These are phyloP conservation scores for Xylaria curta DNA, from an alignment of 495 filamentous ascomycete species.

Conservation along the genomic window DNA sequence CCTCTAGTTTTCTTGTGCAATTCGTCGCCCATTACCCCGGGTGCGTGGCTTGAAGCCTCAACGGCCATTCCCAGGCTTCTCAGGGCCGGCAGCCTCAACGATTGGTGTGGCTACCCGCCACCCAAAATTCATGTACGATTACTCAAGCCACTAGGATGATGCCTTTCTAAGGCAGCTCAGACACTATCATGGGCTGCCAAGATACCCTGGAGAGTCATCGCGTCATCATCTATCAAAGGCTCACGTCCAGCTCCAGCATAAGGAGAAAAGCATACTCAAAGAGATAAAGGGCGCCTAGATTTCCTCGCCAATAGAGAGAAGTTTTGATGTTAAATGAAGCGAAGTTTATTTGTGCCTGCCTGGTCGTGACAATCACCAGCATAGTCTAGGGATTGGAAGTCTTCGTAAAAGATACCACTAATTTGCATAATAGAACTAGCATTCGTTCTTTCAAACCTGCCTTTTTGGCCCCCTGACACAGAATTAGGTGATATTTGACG, in stretches of 20 bases:
- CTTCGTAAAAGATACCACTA: slow-evolving; percentile 9
- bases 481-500: background rate
- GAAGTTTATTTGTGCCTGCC: background rate
- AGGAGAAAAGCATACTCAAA: slow-evolving; percentile 17
- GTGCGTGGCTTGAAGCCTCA: slow-evolving; percentile 32
- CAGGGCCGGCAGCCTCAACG: slow-evolving; percentile 1
- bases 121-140: slow-evolving; percentile 33
- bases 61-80: slow-evolving; percentile 14
- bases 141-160: slow-evolving; percentile 36
- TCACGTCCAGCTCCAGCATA: slow-evolving; percentile 4
- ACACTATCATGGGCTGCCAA: slow-evolving; percentile 21
- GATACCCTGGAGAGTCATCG: slow-evolving; percentile 23
- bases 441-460: background rate
- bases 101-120: slow-evolving; percentile 19
- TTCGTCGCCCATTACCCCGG: slow-evolving; percentile 28
- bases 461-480: background rate
- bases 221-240: slow-evolving; percentile 16
- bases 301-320: slow-evolving; percentile 28
- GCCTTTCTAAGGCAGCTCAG: slow-evolving; percentile 21
- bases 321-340: slow-evolving; percentile 26
- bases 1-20: slow-evolving; percentile 63
- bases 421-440: slow-evolving; percentile 16
- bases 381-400: background rate
- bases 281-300: slow-evolving; percentile 28
- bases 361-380: slow-evolving; percentile 10